Conservation (phyloP, 1,284 basidiomycete species). For the Xerocomus nothofagi region DNA sequence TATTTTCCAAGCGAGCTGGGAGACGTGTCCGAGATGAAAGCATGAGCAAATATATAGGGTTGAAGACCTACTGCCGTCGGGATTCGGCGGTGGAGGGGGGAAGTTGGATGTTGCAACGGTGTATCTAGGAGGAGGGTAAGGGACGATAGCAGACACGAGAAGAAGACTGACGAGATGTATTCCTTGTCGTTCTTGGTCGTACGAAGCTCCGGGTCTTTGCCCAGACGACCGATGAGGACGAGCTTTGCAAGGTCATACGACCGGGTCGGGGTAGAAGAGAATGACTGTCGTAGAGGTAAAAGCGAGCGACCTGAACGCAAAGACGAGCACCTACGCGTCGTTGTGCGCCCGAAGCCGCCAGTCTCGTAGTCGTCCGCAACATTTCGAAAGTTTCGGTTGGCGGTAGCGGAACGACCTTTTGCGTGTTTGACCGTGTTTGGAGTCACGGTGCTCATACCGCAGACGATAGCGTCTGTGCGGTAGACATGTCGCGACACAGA, state of each 20-base stretch:
- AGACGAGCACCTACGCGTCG: slow-evolving; percentile 45
- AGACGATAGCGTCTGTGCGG: neutral
- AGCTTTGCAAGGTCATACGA: slow-evolving; percentile 69
- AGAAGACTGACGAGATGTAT: slow-evolving; percentile 62
- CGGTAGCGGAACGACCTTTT: neutral
- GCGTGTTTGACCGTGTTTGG: slow-evolving; percentile 30
- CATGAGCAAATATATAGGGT: neutral
- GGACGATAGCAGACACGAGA: neutral
- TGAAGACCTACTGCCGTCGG: slow-evolving; percentile 56
- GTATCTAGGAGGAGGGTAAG: slow-evolving; percentile 48
- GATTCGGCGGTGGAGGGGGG: slow-evolving; percentile 54
- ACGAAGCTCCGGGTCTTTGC: slow-evolving; percentile 67
- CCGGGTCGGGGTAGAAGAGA: slow-evolving; percentile 60
- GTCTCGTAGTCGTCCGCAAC: slow-evolving; percentile 47
- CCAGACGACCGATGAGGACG: slow-evolving; percentile 71
- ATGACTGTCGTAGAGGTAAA: slow-evolving; percentile 47
- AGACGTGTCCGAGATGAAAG: slow-evolving; percentile 1
- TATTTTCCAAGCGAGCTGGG: slow-evolving; percentile 52
- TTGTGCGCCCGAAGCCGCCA: slow-evolving; percentile 41
- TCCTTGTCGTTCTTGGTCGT: slow-evolving; percentile 72
- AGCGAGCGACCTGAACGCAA: neutral
- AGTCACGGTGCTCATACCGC: neutral
- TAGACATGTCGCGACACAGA: slow-evolving; percentile 83
- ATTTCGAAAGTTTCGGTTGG: slow-evolving; percentile 35
- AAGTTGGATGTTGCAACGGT: slow-evolving; percentile 66